Percentiles rank a stretch among this genome's conserved stretches.
Conservation (phyloP, 2,329 filamentous ascomycete species). For the Fusarium lateritium region DNA sequence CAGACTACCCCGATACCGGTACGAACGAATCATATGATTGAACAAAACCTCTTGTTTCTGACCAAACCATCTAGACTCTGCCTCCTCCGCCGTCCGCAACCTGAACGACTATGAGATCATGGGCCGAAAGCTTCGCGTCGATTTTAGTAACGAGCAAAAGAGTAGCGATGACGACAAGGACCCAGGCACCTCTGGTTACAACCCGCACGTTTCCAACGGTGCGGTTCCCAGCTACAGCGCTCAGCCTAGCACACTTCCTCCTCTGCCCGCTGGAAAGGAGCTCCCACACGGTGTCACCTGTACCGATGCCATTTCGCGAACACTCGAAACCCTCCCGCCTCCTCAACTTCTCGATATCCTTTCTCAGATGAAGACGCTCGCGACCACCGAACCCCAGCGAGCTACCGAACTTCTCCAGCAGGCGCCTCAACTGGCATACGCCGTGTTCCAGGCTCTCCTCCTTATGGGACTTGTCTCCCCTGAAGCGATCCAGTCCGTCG, state of each 20-base stretch:
- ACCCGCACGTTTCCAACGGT: slow-evolving; percentile 53
- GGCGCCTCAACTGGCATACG: slow-evolving; percentile 93
- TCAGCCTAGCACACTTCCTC: slow-evolving; percentile 73
- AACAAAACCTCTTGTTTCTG: slow-evolving; percentile 23
- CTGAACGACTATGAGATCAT: slow-evolving; percentile 96
- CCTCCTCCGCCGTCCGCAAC: slow-evolving; percentile 94
- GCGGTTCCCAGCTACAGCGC: slow-evolving; percentile 53
- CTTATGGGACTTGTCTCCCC: slow-evolving; percentile 94
- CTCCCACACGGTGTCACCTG: slow-evolving; percentile 86
- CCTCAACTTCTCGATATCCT: slow-evolving; percentile 94
- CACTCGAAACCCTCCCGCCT: slow-evolving; percentile 87
- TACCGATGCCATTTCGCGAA: slow-evolving; percentile 92
- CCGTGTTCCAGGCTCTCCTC: slow-evolving; percentile 93
- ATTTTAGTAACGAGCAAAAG: slow-evolving; percentile 94
- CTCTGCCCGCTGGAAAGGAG: slow-evolving; percentile 87
- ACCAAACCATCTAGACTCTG: slow-evolving; percentile 69
- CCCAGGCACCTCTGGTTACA: slow-evolving; percentile 45
- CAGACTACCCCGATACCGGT: slow-evolving; percentile 94
- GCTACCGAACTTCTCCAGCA: slow-evolving; percentile 89
- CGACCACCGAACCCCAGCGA: slow-evolving; percentile 83
- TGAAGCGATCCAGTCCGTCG: slow-evolving; percentile 83
- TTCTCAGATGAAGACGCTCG: slow-evolving; percentile 92
- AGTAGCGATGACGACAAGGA: slow-evolving; percentile 70
- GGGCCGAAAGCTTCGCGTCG: slow-evolving; percentile 92
- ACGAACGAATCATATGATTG: slow-evolving; percentile 52